These are phyloP conservation scores for Articulospora tetracladia DNA, from an alignment of 495 filamentous ascomycete genomes.

Conservation along the genomic window DNA sequence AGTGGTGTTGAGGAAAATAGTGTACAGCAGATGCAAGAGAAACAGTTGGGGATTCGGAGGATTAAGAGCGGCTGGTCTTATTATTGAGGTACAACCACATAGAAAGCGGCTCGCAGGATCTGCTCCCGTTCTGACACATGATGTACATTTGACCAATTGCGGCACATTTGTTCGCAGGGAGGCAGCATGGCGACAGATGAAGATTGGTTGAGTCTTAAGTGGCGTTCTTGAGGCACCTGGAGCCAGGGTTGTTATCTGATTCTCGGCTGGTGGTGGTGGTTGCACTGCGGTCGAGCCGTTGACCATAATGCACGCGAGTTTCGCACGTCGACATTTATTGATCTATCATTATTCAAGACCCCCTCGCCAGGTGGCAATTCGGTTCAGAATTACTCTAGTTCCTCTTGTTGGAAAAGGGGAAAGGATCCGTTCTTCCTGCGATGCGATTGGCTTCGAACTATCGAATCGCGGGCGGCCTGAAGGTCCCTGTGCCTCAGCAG, in stretches of 20 bases:
- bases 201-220: background rate
- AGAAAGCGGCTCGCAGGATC: background rate
- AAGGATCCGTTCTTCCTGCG: background rate
- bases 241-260: background rate
- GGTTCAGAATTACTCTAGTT: no score
- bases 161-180: background rate
- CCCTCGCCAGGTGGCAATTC: no score
- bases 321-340: no score
- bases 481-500: no score
- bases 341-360: no score
- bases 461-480: background rate
- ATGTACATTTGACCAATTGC: background rate
- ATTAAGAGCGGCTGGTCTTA: background rate
- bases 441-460: background rate
- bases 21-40: no score
- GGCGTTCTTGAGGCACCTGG: background rate
- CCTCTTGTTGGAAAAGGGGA: no score
- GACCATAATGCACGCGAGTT: no score
- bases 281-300: no score
- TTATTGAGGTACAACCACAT: background rate
- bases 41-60: background rate
- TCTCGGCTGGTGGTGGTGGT: no score
- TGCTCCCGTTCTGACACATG: background rate
- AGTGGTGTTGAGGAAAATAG: background rate
- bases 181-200: background rate